Percentiles rank a stretch among this genome's conserved stretches.
Conservation (phyloP, 352 stramenopile species). For the Phytophthora macrochlamydospora region DNA sequence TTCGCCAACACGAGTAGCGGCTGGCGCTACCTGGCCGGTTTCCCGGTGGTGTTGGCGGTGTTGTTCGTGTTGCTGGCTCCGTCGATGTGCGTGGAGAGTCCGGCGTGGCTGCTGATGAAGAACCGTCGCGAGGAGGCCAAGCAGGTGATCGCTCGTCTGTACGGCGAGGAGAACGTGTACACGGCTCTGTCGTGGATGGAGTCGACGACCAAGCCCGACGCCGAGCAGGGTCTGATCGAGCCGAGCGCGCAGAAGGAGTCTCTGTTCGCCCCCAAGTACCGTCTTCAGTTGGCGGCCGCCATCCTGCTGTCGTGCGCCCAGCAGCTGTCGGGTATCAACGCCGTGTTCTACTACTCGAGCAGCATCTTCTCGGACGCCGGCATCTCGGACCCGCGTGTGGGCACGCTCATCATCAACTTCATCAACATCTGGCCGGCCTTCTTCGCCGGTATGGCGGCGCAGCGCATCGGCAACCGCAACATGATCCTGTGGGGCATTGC, state of each 20-base stretch:
- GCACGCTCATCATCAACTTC: slow-evolving; percentile 22
- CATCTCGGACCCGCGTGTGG: slow-evolving; percentile 14
- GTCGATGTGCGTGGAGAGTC: slow-evolving; percentile 48
- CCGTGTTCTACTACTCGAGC: slow-evolving; percentile 23
- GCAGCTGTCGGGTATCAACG: slow-evolving; percentile 62
- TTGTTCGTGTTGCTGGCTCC: slow-evolving; percentile 44
- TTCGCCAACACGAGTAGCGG: slow-evolving; percentile 19
- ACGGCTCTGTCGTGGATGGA: slow-evolving; percentile 28
- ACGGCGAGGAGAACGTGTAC: slow-evolving; percentile 29
- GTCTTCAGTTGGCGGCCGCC: slow-evolving; percentile 41
- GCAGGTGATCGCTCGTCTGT: slow-evolving; percentile 29
- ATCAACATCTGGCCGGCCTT: slow-evolving; percentile 20
- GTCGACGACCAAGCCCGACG: slow-evolving; percentile 21
- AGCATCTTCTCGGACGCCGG: slow-evolving; percentile 18
- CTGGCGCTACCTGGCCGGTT: slow-evolving; percentile 32
- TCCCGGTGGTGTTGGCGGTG: slow-evolving; percentile 26
- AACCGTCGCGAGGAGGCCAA: slow-evolving; percentile 17
- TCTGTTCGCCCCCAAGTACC: slow-evolving; percentile 30
- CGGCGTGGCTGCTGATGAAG: slow-evolving; percentile 32
- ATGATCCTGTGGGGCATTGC: slow-evolving; percentile 42
- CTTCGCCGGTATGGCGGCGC: slow-evolving; percentile 35
- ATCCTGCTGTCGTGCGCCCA: slow-evolving; percentile 40
- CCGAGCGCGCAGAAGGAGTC: slow-evolving; percentile 23
- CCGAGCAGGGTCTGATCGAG: slow-evolving; percentile 18
- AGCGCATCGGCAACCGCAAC: slow-evolving; percentile 49